Percentiles rank a stretch among this genome's conserved stretches.
phyloP scores from a whole-genome alignment of 768 basidiomycete genomes.

The Trametes elegans region DNA sequence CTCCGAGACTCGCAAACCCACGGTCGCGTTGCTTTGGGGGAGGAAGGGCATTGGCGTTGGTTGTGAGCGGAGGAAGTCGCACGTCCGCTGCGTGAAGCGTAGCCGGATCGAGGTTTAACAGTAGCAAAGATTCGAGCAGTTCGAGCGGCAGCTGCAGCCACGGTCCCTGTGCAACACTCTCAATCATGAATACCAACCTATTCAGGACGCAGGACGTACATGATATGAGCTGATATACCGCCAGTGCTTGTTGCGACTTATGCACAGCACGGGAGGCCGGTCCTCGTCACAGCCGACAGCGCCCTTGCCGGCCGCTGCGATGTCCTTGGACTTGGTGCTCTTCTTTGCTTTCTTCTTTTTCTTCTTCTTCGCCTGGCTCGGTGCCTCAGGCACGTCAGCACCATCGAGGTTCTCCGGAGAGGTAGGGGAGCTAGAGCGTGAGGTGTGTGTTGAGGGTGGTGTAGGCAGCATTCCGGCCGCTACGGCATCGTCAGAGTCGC shows the following conservation, averaged over 20 bases:
- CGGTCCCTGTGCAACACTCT: conserved; percentile 77
- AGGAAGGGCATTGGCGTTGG: conserved; percentile 15
- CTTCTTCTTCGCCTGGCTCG: conserved; percentile 57
- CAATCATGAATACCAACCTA: no score
- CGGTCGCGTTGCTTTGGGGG: conserved; percentile 44
- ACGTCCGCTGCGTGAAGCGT: conserved; percentile 49
- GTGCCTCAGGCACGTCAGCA: conserved; percentile 22
- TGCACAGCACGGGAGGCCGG: conserved; percentile 70
- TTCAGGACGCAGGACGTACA: no score
- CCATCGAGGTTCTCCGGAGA: conserved; percentile 19
- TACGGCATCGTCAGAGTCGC: neutral
- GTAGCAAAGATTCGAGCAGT: conserved; percentile 76
- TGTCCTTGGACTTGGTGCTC: conserved; percentile 49
- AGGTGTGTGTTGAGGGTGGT: conserved; percentile 24
- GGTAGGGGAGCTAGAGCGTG: conserved; percentile 27
- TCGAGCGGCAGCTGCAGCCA: conserved; percentile 91
- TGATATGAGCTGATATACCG: conserved; percentile 90
- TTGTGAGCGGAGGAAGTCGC: conserved; percentile 38
- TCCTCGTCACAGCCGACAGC: conserved; percentile 36
- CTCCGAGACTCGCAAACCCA: conserved; percentile 41
- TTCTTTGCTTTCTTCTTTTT: conserved; percentile 68
- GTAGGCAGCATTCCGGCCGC: conserved; percentile 13
- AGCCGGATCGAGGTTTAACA: conserved; percentile 74
- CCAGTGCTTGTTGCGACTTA: conserved; percentile 94
- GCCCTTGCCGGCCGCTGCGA: neutral